Evolutionary conservation across 1,284 basidiomycete species (phyloP).

Genomic region (Trichosporon coremiiforme): DNA sequence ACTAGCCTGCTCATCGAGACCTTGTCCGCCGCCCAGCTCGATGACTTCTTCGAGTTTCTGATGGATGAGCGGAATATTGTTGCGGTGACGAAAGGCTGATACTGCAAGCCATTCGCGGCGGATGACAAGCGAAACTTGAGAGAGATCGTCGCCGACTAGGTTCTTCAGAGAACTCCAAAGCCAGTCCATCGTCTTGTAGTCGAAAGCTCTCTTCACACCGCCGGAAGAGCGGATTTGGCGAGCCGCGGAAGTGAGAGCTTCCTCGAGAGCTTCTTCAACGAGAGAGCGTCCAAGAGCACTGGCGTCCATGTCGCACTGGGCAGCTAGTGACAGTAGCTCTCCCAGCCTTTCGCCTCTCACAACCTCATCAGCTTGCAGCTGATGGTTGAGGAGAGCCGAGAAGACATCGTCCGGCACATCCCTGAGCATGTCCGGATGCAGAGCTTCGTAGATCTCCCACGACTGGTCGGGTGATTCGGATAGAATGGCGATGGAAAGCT

Average conservation of each 20-base stretch:
- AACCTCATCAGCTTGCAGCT: slow-evolving; percentile 28
- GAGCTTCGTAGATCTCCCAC: slow-evolving; percentile 41
- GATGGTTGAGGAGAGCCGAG: slow-evolving; percentile 38
- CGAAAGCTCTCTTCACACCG: neutral
- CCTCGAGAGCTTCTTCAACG: neutral
- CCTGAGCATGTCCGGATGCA: slow-evolving; percentile 40
- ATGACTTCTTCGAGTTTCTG: slow-evolving; percentile 31
- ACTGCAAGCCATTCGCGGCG: slow-evolving; percentile 26
- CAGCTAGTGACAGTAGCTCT: slow-evolving; percentile 38
- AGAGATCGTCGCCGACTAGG: slow-evolving; percentile 7
- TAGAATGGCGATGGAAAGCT: slow-evolving; percentile 40
- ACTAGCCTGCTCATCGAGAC: slow-evolving; percentile 23
- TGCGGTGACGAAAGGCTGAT: slow-evolving; percentile 19
- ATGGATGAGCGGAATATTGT: slow-evolving; percentile 17
- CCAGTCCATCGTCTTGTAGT: slow-evolving; percentile 28
- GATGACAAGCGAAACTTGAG: slow-evolving; percentile 8
- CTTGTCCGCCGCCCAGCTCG: slow-evolving; percentile 29
- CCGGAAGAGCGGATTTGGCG: neutral
- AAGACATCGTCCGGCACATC: slow-evolving; percentile 49
- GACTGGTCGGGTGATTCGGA: slow-evolving; percentile 37
- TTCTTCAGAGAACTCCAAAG: slow-evolving; percentile 27
- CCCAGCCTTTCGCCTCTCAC: slow-evolving; percentile 27
- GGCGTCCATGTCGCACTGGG: slow-evolving; percentile 38
- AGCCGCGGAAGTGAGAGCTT: neutral
- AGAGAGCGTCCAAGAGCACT: slow-evolving; percentile 23